Conservation (phyloP, 2,329 filamentous ascomycete species). For the Beauveria bassiana region DNA sequence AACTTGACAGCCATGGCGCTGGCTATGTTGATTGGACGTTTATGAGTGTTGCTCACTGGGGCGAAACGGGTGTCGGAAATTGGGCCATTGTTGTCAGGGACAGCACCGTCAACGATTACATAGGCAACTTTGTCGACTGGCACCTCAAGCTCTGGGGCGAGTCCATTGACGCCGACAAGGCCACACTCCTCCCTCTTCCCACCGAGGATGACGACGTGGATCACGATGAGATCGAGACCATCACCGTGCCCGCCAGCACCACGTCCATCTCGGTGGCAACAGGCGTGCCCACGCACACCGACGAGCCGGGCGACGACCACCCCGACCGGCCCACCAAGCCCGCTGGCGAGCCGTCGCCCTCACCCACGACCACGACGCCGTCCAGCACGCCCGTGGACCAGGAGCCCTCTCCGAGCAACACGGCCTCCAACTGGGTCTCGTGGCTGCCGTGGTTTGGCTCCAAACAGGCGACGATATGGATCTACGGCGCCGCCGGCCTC, state of each 20-base stretch:
- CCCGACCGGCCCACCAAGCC: conserved; percentile 54
- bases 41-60: conserved; percentile 97
- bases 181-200: conserved; percentile 72
- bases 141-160: conserved; percentile 93
- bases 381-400: conserved; percentile 24
- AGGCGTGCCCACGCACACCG: conserved; percentile 36
- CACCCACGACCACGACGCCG: conserved; percentile 15
- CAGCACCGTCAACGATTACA: conserved; percentile 65
- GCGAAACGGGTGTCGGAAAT: conserved; percentile 75
- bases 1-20: conserved; percentile 52
- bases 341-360: conserved; percentile 24
- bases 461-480: conserved; percentile 85
- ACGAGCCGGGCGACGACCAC: conserved; percentile 50
- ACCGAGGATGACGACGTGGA: conserved; percentile 76
- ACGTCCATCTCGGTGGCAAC: conserved; percentile 42
- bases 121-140: conserved; percentile 82
- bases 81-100: conserved; percentile 93
- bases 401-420: conserved; percentile 33
- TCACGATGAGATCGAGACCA: conserved; percentile 60
- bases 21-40: conserved; percentile 97
- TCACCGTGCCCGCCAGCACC: conserved; percentile 18
- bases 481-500: conserved; percentile 76
- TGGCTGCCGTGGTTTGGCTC: conserved; percentile 89
- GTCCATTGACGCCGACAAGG: conserved; percentile 65
- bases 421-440: conserved; percentile 68